Evolutionary conservation across 306 rosid genomes (phyloP).

Genomic region (Hippophae rhamnoides): DNA sequence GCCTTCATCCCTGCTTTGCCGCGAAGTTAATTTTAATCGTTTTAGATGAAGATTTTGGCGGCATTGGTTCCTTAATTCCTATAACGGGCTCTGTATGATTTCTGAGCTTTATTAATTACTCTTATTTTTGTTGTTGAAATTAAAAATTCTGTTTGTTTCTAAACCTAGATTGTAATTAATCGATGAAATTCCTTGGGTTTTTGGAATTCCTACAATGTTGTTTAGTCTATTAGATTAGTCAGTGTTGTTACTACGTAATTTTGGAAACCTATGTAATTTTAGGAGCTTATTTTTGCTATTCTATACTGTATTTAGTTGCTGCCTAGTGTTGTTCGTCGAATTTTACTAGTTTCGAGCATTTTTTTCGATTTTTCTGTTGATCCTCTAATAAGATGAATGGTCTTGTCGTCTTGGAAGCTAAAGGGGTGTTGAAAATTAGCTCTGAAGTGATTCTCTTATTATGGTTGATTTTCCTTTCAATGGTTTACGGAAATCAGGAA

Average conservation of each 20-base stretch:
- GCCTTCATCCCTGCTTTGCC: conserved; percentile 10
- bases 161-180: conserved; percentile 17
- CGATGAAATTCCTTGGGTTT: no score
- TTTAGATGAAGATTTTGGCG: conserved; percentile 15
- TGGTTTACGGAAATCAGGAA: no score
- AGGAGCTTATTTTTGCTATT: conserved; percentile 10
- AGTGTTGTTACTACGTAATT: not conserved
- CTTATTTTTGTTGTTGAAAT: not conserved
- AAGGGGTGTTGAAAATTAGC: no score
- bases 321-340: not conserved
- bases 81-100: conserved; percentile 14
- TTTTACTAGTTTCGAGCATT: not conserved
- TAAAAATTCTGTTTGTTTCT: not conserved
- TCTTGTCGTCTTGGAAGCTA: no score
- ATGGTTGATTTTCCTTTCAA: no score
- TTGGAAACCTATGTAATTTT: not conserved
- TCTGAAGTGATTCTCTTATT: no score
- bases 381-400: not conserved
- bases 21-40: conserved; percentile 11
- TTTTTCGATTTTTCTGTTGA: not conserved
- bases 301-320: not conserved
- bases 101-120: not conserved
- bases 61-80: conserved; percentile 18
- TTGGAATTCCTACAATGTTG: not conserved
- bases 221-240: not conserved